phyloP scores from a whole-genome alignment of 1,284 basidiomycete species.

The Phylloporus gajari region DNA sequence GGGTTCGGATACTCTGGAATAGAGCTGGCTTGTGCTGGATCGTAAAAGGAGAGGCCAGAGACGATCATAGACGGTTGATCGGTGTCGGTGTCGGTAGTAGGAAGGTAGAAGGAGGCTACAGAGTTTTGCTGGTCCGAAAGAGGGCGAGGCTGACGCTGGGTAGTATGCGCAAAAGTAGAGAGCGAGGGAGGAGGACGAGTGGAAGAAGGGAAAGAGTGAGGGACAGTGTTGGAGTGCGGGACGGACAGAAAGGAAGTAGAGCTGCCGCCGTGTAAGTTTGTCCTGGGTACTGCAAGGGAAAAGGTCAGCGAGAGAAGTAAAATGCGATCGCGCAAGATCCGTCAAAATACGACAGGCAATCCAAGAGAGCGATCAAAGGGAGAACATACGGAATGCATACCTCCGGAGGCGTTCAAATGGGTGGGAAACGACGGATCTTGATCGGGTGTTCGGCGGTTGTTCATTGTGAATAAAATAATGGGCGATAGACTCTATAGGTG shows the following conservation, averaged over 20 bases:
- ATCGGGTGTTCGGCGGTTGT: slow-evolving; percentile 30
- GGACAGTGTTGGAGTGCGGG: background rate
- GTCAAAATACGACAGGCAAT: slow-evolving; percentile 18
- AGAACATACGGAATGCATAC: slow-evolving; percentile 35
- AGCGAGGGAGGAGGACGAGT: slow-evolving; percentile 12
- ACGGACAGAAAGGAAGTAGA: slow-evolving; percentile 7
- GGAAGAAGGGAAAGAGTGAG: background rate
- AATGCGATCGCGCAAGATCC: slow-evolving; percentile 29
- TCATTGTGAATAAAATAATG: slow-evolving; percentile 30
- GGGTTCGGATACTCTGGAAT: slow-evolving; percentile 26
- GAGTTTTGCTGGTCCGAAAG: slow-evolving; percentile 6
- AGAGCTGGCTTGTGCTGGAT: slow-evolving; percentile 31
- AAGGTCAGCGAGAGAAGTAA: slow-evolving; percentile 15
- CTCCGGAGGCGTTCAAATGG: slow-evolving; percentile 33
- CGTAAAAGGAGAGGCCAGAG: slow-evolving; percentile 40
- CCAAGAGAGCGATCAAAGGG: slow-evolving; percentile 19
- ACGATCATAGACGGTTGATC: slow-evolving; percentile 38
- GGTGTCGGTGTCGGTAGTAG: background rate
- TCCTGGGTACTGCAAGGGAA: slow-evolving; percentile 15
- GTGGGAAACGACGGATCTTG: slow-evolving; percentile 24
- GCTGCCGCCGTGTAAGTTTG: slow-evolving; percentile 15
- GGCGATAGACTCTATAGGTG: slow-evolving; percentile 2
- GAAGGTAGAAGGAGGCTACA: slow-evolving; percentile 10
- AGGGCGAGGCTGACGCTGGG: background rate
- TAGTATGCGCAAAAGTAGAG: slow-evolving; percentile 7